Evolutionary conservation across 345 rosid species (phyloP), one percentile per base, ranked within the genome.

Genomic region (Noccaea bulbosa): DNA sequence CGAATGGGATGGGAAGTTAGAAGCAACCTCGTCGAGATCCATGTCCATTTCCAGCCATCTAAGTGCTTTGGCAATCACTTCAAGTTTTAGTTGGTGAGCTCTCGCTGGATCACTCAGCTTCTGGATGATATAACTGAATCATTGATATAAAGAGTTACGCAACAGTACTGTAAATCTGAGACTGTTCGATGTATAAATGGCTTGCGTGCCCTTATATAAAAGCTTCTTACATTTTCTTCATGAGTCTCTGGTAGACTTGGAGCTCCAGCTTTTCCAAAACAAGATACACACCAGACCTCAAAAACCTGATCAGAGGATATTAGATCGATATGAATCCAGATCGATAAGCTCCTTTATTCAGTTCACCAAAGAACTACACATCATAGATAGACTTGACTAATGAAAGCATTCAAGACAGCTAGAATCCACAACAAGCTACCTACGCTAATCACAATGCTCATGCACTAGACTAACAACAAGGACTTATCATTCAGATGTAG

Each of bases 261-360:
- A 91, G 97, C 82, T 94, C 99, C 24, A 94, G 90, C 88, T 89
- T 91, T 86, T 94, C 99, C 20, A 94, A 82, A 34, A 91, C 99
- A 51, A 94, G 97, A 75, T 87, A 91, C 66, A 91, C 97, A 3
- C 99, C 99, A 0, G 99, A 94, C 73, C 99, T 84, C 72, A 94
- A 82, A 79, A 91, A 88, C 82, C 98, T 91, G 74, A 66, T 1
- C 3, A 53, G 55, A 33, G 5, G 6, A 11, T 48, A 62, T 54
- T 33, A 27, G 30, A 27, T 46, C 7, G 7, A 22, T 52, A 16
- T 17, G 33, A 62, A 70, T 12, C 41, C 7, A 70, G 62, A 32
- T 4, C 2, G 14, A 46, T 34, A 33, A 48, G 15, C 38, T 46
- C 11, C n/a, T 27, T 62, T 66, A 66, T 39, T 30, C 62, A 32